Evolutionary conservation across 2,329 filamentous ascomycete genomes (phyloP).

Genomic region (Cladosporium sp.): DNA sequence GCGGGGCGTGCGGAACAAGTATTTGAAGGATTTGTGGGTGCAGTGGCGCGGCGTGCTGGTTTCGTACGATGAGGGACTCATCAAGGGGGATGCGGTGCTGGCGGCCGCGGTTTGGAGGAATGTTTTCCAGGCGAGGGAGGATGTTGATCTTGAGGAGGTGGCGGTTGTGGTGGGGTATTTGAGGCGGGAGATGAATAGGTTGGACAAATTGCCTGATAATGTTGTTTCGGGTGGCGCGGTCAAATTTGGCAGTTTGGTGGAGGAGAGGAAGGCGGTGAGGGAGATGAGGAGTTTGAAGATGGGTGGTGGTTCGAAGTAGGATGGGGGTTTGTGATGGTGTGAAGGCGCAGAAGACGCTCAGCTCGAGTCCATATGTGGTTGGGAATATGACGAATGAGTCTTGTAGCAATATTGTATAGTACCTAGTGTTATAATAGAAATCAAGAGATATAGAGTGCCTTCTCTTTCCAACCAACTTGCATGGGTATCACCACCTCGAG

Average conservation of each 20-base stretch:
- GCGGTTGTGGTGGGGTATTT: slow-evolving; percentile 61
- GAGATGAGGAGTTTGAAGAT: slow-evolving; percentile 23
- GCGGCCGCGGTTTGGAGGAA: slow-evolving; percentile 90
- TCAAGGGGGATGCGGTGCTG: slow-evolving; percentile 70
- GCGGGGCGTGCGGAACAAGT: slow-evolving; percentile 53
- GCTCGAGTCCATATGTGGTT: neutral
- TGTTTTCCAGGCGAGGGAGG: slow-evolving; percentile 69
- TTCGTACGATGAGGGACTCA: slow-evolving; percentile 77
- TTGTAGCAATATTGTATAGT: slow-evolving; percentile 12
- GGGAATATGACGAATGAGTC: neutral
- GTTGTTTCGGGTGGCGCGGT: slow-evolving; percentile 46
- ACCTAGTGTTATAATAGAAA: neutral
- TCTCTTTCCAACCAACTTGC: neutral
- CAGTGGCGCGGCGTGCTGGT: slow-evolving; percentile 86
- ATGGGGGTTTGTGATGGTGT: slow-evolving; percentile 21
- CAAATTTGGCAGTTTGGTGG: slow-evolving; percentile 45
- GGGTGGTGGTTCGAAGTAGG: slow-evolving; percentile 16
- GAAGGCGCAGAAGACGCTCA: slow-evolving; percentile 3
- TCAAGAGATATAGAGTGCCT: neutral
- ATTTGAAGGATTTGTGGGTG: slow-evolving; percentile 80
- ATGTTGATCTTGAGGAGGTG: slow-evolving; percentile 57
- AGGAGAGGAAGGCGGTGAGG: slow-evolving; percentile 32
- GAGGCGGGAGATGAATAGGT: slow-evolving; percentile 50
- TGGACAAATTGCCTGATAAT: slow-evolving; percentile 52
- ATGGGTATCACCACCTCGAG: slow-evolving; percentile 7